Evolutionary conservation across 2,329 filamentous ascomycete genomes (phyloP), one percentile per base, ranked within the genome.

Genomic region (Penicillium occitanis): DNA sequence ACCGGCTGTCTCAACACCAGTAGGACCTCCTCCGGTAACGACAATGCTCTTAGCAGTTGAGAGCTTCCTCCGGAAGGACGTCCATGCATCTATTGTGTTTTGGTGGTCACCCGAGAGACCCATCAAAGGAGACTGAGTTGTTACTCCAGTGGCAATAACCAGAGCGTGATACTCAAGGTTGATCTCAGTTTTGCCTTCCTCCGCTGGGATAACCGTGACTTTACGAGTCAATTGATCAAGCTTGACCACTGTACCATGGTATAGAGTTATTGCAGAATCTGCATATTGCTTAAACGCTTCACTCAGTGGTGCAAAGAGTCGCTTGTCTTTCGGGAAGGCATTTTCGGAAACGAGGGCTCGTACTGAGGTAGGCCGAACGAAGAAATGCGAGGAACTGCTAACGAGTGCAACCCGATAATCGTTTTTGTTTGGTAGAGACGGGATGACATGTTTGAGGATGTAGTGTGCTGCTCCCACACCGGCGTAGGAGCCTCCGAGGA

Each of bases 401-500:
- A 84, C 69, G 8, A 86, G 72, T 28, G 81, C 69, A 48, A 85
- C 70, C 44, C 79, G 75, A 69, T 82, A 83, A 0, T 71, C 65
- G 0, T 71, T 61, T 28, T 75, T 73, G n/a, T 75, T 70, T 1
- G 79, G 61, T 0, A 82, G 72, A 35, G 75, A 68, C 0, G 85
- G 82, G 10, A 86, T 57, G 28, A 78, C 77, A 75, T 87, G 84
- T 67, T 82, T 83, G 33, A 85, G 80, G 33, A 85, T 75, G 69
- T 85, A 84, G 69, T 88, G 85, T 1, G 85, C 83, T 3, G 76
- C 79, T 5, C 81, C 82, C 3, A 86, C 64, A 28, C 85, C 85
- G 11, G 74, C 83, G 68, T 83, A 86, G 10, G 84, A 86, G 22
- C 80, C 84, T 28, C 85, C 85, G 1, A 87, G 73, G 25, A 87